Percentiles rank a stretch among this genome's conserved stretches.
Evolutionary conservation across 2,329 filamentous ascomycete genomes (phyloP).

Genomic region (Xylariaceae sp.): DNA sequence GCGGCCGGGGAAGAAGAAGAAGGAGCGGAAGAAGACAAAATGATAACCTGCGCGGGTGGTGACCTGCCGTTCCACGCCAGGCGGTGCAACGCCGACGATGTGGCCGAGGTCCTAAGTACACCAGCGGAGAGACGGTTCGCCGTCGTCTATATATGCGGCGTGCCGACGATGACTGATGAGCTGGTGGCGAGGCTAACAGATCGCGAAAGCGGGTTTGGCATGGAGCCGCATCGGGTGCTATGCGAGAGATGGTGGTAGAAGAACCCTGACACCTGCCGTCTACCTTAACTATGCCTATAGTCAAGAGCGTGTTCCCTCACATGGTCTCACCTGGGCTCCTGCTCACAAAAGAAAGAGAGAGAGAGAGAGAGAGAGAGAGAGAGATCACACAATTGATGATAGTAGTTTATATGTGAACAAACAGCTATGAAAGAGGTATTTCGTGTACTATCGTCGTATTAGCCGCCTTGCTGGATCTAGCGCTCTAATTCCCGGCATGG

Average conservation of each 20-base stretch:
- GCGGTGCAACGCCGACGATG: slow-evolving; percentile 51
- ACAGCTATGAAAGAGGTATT: too few species aligned
- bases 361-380: too few species aligned
- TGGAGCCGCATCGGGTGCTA: slow-evolving; percentile 56
- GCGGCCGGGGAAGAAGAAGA: slow-evolving; percentile 8
- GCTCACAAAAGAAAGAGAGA: too few species aligned
- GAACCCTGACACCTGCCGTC: too few species aligned
- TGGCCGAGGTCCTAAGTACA: slow-evolving; percentile 47
- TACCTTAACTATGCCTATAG: too few species aligned
- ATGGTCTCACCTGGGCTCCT: too few species aligned
- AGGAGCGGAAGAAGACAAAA: slow-evolving; percentile 10
- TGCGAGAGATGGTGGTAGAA: slow-evolving; percentile 70
- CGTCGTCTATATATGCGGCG: slow-evolving; percentile 71
- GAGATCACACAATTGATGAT: too few species aligned
- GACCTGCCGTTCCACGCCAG: slow-evolving; percentile 43
- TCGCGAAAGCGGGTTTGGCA: slow-evolving; percentile 39
- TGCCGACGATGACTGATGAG: slow-evolving; percentile 71
- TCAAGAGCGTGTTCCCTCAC: too few species aligned
- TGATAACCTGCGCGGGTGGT: slow-evolving; percentile 14
- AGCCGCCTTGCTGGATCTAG: too few species aligned
- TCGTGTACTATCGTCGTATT: too few species aligned
- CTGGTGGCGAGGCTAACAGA: slow-evolving; percentile 58
- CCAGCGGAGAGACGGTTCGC: slow-evolving; percentile 46
- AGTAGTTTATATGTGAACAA: too few species aligned
- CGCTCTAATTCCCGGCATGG: too few species aligned